Conservation (phyloP, 2,329 filamentous ascomycete genomes). For the Phyllosticta paracitricarpa region DNA sequence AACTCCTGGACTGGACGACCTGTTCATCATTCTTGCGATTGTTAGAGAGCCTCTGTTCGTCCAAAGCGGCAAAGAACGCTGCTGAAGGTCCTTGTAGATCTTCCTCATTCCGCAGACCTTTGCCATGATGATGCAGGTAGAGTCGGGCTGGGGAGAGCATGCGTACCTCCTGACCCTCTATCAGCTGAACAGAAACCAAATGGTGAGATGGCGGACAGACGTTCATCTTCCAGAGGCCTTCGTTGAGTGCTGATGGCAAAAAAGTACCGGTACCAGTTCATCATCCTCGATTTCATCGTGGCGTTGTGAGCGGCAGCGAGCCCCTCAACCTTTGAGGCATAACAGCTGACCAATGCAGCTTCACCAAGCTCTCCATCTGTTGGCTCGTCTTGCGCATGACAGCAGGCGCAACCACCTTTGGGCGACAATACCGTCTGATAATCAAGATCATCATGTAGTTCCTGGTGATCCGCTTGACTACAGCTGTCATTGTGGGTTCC, state of each 20-base stretch:
- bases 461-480: neutral
- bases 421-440: neutral
- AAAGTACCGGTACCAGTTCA: slow-evolving; percentile 2
- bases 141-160: slow-evolving; percentile 3
- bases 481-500: neutral
- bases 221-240: fast-evolving
- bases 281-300: neutral
- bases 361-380: slow-evolving; percentile 1
- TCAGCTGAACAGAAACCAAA: neutral
- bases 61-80: neutral
- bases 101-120: neutral
- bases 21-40: neutral
- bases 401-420: slow-evolving; percentile 3
- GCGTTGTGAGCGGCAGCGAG: neutral
- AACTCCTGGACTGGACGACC: neutral
- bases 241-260: neutral
- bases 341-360: neutral
- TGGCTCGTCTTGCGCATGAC: neutral
- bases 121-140: slow-evolving; percentile 1
- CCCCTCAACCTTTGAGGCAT: neutral
- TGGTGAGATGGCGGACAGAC: neutral
- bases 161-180: neutral
- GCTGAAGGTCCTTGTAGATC: neutral
- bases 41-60: neutral
- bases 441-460: neutral